Conservation (phyloP, 2,329 filamentous ascomycete species). For the Fusarium caatingaense region DNA sequence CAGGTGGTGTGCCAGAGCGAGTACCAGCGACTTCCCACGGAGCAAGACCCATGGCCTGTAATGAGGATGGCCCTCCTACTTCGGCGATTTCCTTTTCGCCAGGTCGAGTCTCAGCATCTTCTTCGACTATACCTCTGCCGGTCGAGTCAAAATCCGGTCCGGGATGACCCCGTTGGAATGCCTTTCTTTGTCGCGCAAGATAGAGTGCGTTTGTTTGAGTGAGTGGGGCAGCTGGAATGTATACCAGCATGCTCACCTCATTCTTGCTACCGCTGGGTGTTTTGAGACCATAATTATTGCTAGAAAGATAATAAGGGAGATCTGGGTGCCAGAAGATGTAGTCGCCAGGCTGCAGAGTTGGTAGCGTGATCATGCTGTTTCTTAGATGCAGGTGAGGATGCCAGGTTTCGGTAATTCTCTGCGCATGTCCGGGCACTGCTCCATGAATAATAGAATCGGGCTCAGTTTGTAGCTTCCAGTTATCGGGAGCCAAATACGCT, state of each 20-base stretch:
- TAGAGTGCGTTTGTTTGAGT: slow-evolving; percentile 69
- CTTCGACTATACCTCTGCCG: slow-evolving; percentile 60
- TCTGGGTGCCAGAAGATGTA: slow-evolving; percentile 71
- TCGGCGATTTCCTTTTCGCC: slow-evolving; percentile 64
- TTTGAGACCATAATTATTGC: slow-evolving; percentile 49
- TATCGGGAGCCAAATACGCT: slow-evolving; percentile 60
- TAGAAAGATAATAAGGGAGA: slow-evolving; percentile 66
- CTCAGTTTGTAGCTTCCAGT: slow-evolving; percentile 60
- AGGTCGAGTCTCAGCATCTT: slow-evolving; percentile 61
- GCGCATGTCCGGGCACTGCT: slow-evolving; percentile 67
- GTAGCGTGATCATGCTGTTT: slow-evolving; percentile 65
- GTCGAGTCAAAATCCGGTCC: slow-evolving; percentile 67
- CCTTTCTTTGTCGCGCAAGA: slow-evolving; percentile 67
- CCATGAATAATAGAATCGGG: slow-evolving; percentile 68
- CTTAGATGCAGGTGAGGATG: slow-evolving; percentile 67
- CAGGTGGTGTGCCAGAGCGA: slow-evolving; percentile 46
- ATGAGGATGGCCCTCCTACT: slow-evolving; percentile 61
- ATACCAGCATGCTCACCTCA: slow-evolving; percentile 63
- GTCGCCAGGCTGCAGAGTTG: slow-evolving; percentile 65
- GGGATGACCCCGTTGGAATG: slow-evolving; percentile 65
- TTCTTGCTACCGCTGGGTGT: slow-evolving; percentile 44
- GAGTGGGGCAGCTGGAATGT: slow-evolving; percentile 65
- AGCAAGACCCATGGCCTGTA: slow-evolving; percentile 69
- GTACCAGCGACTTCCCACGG: slow-evolving; percentile 59
- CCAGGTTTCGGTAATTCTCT: slow-evolving; percentile 68